Base-by-base conservation (phyloP, 306 rosid genomes). In the Quercus robur region DNA sequence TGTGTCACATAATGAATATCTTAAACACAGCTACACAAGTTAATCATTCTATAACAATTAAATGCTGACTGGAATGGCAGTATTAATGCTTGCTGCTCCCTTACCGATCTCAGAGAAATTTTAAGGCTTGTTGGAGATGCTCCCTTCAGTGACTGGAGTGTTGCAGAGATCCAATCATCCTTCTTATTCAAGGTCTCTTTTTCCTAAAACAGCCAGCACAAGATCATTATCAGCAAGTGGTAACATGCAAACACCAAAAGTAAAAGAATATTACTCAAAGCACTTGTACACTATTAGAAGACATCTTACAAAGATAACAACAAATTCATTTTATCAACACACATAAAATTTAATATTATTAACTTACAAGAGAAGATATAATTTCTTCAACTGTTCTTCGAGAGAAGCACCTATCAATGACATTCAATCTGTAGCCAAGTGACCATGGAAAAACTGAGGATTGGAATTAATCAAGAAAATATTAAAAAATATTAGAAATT, bases 61-160 rank as follows among this genome's bases (percentile, higher is more conserved):
- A 30, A n/a, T 17, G 12, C 41, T 64, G 38, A 67, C 62, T 79
- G 51, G 77, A 78, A 56, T n/a, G 38, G 5, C 76, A 56, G 52
- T 25, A 44, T 20, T 44, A 75, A 31, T 71, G 62, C 78, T 26
- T 77, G 33, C 71, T 63, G 70, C 19, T 31, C 44, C 62, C 84
- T 2, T 88, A 95, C 99, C 87, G 91, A 87, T 94, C 92, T 89
- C 68, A 94, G 85, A 58, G 92, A 89, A 69, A 94, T 83, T 91
- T 94, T 94, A 80, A 92, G 93, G 80, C 97, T 92, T 72, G 86
- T 92, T 14, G 98, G 98, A 56, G 98, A 94, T 85, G 97, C 93
- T 80, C 82, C 88, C 86, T 84, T 90, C 63, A 94, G 77, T 74
- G 94, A 82, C 76, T 84, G 90, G 82, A 94, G 84, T 76, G 94